Conservation (phyloP, 441 rosid genomes). For the Viola pubescens region DNA sequence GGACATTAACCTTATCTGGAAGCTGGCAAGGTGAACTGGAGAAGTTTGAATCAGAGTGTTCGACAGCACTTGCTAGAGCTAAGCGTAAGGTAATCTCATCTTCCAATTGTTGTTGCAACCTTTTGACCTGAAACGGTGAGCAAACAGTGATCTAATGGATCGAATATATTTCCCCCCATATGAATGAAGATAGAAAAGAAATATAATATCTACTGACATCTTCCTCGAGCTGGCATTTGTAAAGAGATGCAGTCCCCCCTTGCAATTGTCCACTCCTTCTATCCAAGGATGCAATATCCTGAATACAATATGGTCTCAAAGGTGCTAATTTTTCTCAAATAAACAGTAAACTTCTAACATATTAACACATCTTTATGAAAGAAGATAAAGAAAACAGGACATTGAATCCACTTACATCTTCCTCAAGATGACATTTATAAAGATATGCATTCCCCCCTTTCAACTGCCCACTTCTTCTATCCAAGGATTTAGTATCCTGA, state of each 20-base stretch:
- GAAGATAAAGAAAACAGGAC: not conserved
- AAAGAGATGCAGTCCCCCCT: slow-evolving; percentile 33
- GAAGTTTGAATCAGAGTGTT: slow-evolving; percentile 41
- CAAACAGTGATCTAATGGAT: not conserved
- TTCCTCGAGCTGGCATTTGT: slow-evolving; percentile 70
- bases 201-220: slow-evolving; percentile 45
- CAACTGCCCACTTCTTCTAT: slow-evolving; percentile 32
- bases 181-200: slow-evolving; percentile 5
- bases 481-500: slow-evolving; percentile 38
- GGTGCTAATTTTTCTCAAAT: not conserved
- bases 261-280: slow-evolving; percentile 35
- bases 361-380: not conserved
- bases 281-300: slow-evolving; percentile 36
- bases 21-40: slow-evolving; percentile 51
- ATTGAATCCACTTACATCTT: slow-evolving; percentile 54
- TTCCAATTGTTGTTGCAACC: slow-evolving; percentile 62
- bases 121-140: slow-evolving; percentile 43
- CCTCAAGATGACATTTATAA: slow-evolving; percentile 65
- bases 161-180: not conserved
- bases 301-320: slow-evolving; percentile 17
- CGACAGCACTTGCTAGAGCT: slow-evolving; percentile 62
- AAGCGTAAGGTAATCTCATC: slow-evolving; percentile 62
- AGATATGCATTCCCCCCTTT: slow-evolving; percentile 33
- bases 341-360: not conserved
- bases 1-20: slow-evolving; percentile 55